Evolutionary conservation across 2,329 filamentous ascomycete species (phyloP).

Genomic region (Colletotrichum destructivum): DNA sequence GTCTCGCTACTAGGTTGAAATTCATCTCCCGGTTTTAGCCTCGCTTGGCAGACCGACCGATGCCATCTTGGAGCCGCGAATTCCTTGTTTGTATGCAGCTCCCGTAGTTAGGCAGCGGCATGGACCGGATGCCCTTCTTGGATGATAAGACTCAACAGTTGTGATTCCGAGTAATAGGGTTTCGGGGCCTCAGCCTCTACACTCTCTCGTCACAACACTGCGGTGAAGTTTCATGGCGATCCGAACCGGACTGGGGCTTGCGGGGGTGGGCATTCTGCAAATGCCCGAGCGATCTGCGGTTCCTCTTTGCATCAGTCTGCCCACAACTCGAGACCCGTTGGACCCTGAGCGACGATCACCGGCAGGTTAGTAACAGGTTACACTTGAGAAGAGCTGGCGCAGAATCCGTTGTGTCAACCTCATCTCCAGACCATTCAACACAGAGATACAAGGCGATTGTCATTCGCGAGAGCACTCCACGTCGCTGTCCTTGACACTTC

Average conservation of each 20-base stretch:
- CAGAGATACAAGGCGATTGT: not conserved
- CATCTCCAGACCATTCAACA: not conserved
- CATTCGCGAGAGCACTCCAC: not conserved
- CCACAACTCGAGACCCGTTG: constrained; percentile 26
- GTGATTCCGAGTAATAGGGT: not conserved
- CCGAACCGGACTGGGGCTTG: constrained; percentile 29
- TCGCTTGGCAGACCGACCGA: constrained; percentile 35
- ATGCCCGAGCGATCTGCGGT: constrained; percentile 35
- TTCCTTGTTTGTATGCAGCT: not conserved
- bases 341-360: constrained; percentile 38
- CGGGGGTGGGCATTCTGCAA: constrained; percentile 39
- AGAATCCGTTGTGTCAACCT: not conserved
- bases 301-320: constrained; percentile 23
- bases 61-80: constrained; percentile 11
- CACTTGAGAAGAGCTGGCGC: constrained; percentile 2
- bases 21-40: not conserved
- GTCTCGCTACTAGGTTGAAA: not conserved
- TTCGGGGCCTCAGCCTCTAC: not conserved
- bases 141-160: not conserved
- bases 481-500: not conserved
- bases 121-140: not conserved
- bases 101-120: not conserved
- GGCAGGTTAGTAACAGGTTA: constrained; percentile 12
- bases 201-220: constrained; percentile 26
- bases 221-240: constrained; percentile 32